Percentiles rank a stretch among this genome's conserved stretches.
phyloP scores from a whole-genome alignment of 495 filamentous ascomycete species.

The Tuber calosporum region DNA sequence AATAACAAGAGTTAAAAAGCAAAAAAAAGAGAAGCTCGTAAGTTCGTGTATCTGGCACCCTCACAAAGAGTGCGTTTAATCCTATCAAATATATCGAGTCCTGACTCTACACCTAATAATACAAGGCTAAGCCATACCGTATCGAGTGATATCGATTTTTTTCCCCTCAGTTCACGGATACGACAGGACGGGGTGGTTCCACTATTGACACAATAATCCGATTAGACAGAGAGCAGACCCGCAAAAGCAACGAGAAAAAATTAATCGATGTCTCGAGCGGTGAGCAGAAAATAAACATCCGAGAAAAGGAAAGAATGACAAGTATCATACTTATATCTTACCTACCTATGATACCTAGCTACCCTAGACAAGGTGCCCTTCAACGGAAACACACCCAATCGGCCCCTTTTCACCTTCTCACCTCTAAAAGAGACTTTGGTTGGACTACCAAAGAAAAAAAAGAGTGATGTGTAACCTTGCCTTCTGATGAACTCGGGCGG shows the following conservation, averaged over 20 bases:
- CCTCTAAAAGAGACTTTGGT: not conserved
- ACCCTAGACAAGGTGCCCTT: not conserved
- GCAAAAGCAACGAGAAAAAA: not conserved
- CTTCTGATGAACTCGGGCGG: constrained; percentile 3
- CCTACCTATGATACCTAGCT: not conserved
- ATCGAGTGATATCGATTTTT: not conserved
- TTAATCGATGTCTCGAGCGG: not conserved
- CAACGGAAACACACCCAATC: not conserved
- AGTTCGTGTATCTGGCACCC: not conserved
- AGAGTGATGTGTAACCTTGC: constrained; percentile 7
- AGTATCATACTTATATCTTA: not conserved
- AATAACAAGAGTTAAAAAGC: not conserved
- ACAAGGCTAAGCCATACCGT: not conserved
- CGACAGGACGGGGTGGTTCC: not conserved
- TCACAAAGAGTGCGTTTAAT: not conserved
- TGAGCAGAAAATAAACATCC: not conserved
- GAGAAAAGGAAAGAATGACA: not conserved
- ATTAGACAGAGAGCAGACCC: not conserved
- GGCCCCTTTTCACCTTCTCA: not conserved
- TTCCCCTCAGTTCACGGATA: not conserved
- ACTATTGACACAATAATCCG: not conserved
- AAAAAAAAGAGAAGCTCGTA: not conserved
- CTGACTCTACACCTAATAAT: not conserved
- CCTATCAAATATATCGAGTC: not conserved
- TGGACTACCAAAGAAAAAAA: constrained; percentile 5